phyloP scores from a whole-genome alignment of 1,139 yeast species.

The Nadsonia commutata region DNA sequence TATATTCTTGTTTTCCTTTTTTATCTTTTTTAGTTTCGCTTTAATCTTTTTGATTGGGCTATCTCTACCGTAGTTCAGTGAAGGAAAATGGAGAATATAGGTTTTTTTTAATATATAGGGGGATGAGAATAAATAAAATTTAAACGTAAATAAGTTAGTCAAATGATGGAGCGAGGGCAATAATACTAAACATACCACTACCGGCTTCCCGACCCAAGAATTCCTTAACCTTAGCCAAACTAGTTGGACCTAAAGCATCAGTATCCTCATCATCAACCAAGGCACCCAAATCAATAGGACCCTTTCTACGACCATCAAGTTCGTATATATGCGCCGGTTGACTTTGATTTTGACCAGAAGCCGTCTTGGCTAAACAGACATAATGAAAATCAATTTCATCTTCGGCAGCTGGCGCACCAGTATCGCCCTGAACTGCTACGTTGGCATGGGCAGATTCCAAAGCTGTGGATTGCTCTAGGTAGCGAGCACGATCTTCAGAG shows the following conservation, averaged over 20 bases:
- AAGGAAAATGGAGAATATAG: no score
- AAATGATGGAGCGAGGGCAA: conserved; percentile 20
- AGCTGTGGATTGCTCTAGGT: conserved; percentile 30
- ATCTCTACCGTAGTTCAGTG: no score
- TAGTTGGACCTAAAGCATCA: conserved; percentile 37
- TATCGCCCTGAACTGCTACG: conserved; percentile 57
- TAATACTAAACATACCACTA: conserved; percentile 20
- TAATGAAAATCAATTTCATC: conserved; percentile 63
- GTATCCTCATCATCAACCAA: conserved; percentile 23
- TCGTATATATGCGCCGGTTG: conserved; percentile 36
- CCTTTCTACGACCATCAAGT: conserved; percentile 75
- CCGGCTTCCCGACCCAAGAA: conserved; percentile 37
- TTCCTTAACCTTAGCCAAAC: conserved; percentile 43
- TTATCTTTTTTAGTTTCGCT: no score
- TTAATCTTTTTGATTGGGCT: no score
- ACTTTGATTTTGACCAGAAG: conserved; percentile 18
- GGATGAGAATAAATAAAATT: neutral
- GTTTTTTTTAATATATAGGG: neutral
- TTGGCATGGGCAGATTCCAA: conserved; percentile 44
- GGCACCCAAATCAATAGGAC: conserved; percentile 55
- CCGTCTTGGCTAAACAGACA: conserved; percentile 47
- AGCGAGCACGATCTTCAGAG: conserved; percentile 27
- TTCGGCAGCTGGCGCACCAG: conserved; percentile 62
- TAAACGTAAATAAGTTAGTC: conserved; percentile 1
- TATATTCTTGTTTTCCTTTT: no score